Percentiles rank a stretch among this genome's conserved stretches.
Evolutionary conservation across 1,139 yeast species (phyloP).

Genomic region (Zygoascus meyerae): DNA sequence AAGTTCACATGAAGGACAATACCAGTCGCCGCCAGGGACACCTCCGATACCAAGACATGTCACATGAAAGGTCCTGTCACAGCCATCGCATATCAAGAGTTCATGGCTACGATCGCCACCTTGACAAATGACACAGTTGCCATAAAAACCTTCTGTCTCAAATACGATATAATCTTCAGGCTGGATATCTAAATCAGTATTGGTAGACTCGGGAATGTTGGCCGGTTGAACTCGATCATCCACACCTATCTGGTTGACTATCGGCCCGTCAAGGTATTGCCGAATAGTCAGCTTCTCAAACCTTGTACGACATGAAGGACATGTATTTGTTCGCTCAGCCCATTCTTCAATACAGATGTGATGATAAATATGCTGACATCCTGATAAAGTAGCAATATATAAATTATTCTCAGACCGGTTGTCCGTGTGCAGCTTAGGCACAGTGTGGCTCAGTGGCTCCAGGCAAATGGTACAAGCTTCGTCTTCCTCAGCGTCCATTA

Average conservation of each 20-base stretch:
- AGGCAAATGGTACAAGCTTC: constrained; percentile 24
- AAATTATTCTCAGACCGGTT: neutral
- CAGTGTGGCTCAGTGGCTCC: constrained; percentile 16
- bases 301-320: constrained; percentile 49
- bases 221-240: constrained; percentile 13
- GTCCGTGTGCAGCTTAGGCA: neutral
- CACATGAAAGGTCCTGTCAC: constrained; percentile 31
- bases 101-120: constrained; percentile 29
- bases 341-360: constrained; percentile 45
- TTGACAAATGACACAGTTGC: constrained; percentile 30
- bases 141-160: constrained; percentile 11
- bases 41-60: constrained; percentile 30
- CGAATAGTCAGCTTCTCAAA: constrained; percentile 26
- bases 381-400: constrained; percentile 2
- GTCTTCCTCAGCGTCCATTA: constrained; percentile 7
- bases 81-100: constrained; percentile 30
- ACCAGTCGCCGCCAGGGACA: constrained; percentile 30
- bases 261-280: constrained; percentile 10
- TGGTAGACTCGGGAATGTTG: neutral
- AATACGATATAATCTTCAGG: constrained; percentile 10
- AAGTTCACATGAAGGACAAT: constrained; percentile 30
- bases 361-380: constrained; percentile 45
- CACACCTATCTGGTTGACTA: constrained; percentile 5
- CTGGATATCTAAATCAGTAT: constrained; percentile 4
- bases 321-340: constrained; percentile 48